These are phyloP conservation scores for Novymonas esmeraldas DNA, from an alignment of 208 protist genomes.

Conservation along the genomic window DNA sequence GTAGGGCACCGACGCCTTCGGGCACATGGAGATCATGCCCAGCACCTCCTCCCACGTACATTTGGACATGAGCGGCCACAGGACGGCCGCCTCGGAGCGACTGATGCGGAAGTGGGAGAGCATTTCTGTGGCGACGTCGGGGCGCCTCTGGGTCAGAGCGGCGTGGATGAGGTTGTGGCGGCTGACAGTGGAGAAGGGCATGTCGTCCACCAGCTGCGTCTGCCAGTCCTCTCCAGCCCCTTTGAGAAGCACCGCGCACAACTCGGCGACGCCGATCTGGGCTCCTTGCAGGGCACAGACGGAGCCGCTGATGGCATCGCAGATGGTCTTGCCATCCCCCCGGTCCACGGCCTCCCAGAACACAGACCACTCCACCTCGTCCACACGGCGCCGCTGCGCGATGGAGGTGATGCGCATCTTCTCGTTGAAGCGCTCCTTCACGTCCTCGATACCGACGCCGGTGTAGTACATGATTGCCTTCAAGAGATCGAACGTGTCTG, in stretches of 20 bases:
- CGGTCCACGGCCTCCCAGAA: constrained; percentile 89
- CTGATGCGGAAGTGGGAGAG: constrained; percentile 70
- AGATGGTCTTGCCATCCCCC: constrained; percentile 83
- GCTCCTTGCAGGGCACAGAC: too few species aligned
- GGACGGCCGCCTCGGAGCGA: constrained; percentile 48
- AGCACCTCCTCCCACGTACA: constrained; percentile 85
- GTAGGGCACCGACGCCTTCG: constrained; percentile 85
- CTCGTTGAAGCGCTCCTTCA: constrained; percentile 89
- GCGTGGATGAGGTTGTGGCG: constrained; percentile 79
- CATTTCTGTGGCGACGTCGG: constrained; percentile 84
- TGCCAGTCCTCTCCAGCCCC: constrained; percentile 71
- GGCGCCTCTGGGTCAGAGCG: constrained; percentile 61
- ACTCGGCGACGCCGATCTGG: constrained; percentile 87
- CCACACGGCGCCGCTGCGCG: constrained; percentile 64
- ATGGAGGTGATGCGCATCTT: constrained; percentile 79
- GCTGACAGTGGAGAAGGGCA: constrained; percentile 85
- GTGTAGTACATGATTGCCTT: constrained; percentile 86
- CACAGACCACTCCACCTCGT: constrained; percentile 88
- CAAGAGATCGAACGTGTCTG: constrained; percentile 86
- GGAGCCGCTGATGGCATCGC: constrained; percentile 66
- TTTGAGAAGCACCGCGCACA: constrained; percentile 86
- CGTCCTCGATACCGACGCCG: constrained; percentile 77
- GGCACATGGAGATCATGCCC: constrained; percentile 80
- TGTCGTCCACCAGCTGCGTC: constrained; percentile 68
- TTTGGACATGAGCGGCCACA: constrained; percentile 84